Base-by-base conservation (phyloP, 805 yeast genomes). In the Brettanomyces custersianus region DNA sequence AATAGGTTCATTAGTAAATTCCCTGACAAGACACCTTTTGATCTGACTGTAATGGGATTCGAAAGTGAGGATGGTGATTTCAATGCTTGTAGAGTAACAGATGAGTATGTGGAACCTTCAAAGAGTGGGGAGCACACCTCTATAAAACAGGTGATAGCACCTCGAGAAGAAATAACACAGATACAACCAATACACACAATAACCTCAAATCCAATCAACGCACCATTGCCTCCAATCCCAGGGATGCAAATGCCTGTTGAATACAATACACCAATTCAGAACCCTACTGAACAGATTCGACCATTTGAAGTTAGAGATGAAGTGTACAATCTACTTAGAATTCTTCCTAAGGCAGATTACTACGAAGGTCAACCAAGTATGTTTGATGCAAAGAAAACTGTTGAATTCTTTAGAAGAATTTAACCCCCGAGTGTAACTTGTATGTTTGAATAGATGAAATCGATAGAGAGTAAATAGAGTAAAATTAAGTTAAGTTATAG, bases 1-100 rank as follows among this genome's bases (percentile, higher is more conserved):
- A 66, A 64, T 38, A 70, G 94, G 42, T 87, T 70, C 55, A 60
- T 68, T 22, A 77, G 74, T 41, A 57, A 68, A 24, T 87, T 84
- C 54, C 83, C 88, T 0, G 70, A 74, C 4, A 79, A 72, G 21
- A 66, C 70, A 5, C 48, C 52, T 18, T 51, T 49, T 39, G 44
- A 40, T 11, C 36, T 56, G 13, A 27, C 51, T 3, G 30, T 46
- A 6, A 30, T 49, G 5, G 40, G 49, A 4, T 45, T 48, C 29
- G 39, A 45, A n/a, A 37, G 40, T 10, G 48, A 44, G 4, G 18
- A 24, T 6, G 45, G 40, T 30, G 35, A 40, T 5, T 54, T 52
- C 45, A 60, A 62, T 31, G 54, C 59, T 20, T 56, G 58, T 20
- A 54, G 50, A 23, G 36, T 59, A 11, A 60, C 68, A 40, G 66